A percentile compares a stretch with the other conserved stretches of the same genome.
Evolutionary conservation across 441 rosid genomes (phyloP).

Genomic region (Brassica hybrid): DNA sequence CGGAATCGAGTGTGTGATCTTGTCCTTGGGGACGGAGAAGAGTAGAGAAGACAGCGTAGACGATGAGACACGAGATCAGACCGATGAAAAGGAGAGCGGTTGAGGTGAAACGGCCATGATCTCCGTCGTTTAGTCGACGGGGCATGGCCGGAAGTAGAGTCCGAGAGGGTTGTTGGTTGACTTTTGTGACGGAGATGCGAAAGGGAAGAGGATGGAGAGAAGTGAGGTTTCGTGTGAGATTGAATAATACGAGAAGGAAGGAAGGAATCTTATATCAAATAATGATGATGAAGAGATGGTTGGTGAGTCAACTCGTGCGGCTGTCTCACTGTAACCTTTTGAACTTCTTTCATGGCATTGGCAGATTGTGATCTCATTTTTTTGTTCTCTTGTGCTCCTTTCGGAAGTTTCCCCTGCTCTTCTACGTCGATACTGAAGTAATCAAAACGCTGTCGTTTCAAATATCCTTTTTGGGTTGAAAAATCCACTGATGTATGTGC

Average conservation of each 20-base stretch:
- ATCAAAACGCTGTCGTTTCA: not conserved
- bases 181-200: conserved; percentile 30
- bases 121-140: conserved; percentile 65
- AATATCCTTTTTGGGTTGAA: too few relatives aligned
- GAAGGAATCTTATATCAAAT: conserved; percentile 23
- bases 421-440: not conserved
- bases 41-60: conserved; percentile 65
- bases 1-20: conserved; percentile 30
- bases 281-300: conserved; percentile 28
- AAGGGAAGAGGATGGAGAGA: conserved; percentile 40
- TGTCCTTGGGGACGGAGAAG: conserved; percentile 48
- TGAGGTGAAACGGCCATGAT: conserved; percentile 63
- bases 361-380: conserved; percentile 1
- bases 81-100: conserved; percentile 58
- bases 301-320: conserved; percentile 47
- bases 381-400: not conserved
- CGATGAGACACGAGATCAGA: conserved; percentile 62
- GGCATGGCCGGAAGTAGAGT: conserved; percentile 49
- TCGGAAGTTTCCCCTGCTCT: not conserved
- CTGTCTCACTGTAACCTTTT: conserved; percentile 32
- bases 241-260: conserved; percentile 1
- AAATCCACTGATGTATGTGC: too few relatives aligned
- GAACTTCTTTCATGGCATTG: conserved; percentile 42
- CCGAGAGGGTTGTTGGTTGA: conserved; percentile 45
- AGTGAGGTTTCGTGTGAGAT: conserved; percentile 42